Evolutionary conservation across 768 basidiomycete species (phyloP), one percentile per base, ranked within the genome.

Genomic region (Leccinum subgranulosum): DNA sequence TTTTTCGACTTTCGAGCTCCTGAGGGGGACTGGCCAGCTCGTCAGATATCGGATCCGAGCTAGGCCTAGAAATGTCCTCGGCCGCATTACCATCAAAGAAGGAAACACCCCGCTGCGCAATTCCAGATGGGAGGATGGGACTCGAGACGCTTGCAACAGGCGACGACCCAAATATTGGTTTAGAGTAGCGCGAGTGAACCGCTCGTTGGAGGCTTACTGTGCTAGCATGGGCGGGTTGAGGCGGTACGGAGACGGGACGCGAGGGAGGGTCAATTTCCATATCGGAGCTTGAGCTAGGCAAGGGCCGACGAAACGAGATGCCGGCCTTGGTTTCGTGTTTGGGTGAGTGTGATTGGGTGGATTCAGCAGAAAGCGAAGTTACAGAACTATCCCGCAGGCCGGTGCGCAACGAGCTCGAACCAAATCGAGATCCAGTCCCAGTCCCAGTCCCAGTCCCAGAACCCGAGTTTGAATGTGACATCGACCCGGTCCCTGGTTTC

Each of bases 361-460:
- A 66, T 27, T 51, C 51, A 41, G 53, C 56, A 39, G 70, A 72
- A 47, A 70, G 36, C 43, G 71, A 72, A 17, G 71, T 72, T n/a
- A 54, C 70, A 6, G 72, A 72, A 21, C 70, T 68, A 17, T 69
- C 71, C 50, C 54, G 57, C 48, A 72, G 48, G 58, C 64, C 62
- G 54, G 53, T 36, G 23, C 48, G 64, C 53, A 72, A 49, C 47
- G 65, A 54, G 48, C 65, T 61, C 51, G 64, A 63, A 52, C 67
- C 60, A 47, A 72, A 61, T 14, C 52, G 60, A 46, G 72, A 72
- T 14, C 65, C 57, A 6, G 61, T 61, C 12, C 64, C 65, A 12
- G 66, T 61, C 12, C 64, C 65, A 12, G 66, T 23, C 8, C 63
- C 62, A 29, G 69, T 66, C 12, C 64, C 65, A 12, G 66, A 63